phyloP scores from a whole-genome alignment of 2,329 filamentous ascomycete genomes.

The Nothophoma quercina region DNA sequence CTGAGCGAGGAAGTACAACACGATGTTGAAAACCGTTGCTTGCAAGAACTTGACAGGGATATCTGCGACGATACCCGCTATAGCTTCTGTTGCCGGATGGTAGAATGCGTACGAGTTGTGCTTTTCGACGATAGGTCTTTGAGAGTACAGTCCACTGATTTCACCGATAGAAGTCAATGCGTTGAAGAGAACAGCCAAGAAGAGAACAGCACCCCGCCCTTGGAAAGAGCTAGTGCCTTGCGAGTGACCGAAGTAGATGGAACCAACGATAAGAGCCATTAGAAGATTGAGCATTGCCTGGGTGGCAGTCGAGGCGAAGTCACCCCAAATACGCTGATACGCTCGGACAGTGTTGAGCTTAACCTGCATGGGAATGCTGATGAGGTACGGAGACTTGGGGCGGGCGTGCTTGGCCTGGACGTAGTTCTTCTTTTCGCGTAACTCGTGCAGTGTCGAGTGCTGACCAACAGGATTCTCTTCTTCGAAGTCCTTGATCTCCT shows the following conservation, averaged over 20 bases:
- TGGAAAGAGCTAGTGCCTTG: slow-evolving; percentile 62
- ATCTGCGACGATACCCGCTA: slow-evolving; percentile 83
- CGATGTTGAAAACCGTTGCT: slow-evolving; percentile 75
- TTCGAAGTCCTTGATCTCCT: slow-evolving; percentile 62
- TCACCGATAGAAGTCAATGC: slow-evolving; percentile 66
- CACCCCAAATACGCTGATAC: slow-evolving; percentile 46
- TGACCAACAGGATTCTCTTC: slow-evolving; percentile 55
- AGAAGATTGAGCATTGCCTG: slow-evolving; percentile 59
- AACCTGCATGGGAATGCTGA: slow-evolving; percentile 60
- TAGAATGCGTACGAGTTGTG: slow-evolving; percentile 86
- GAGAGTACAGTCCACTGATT: slow-evolving; percentile 68
- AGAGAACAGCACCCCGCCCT: slow-evolving; percentile 64
- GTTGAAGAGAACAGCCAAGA: slow-evolving; percentile 68
- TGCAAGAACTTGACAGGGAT: slow-evolving; percentile 80
- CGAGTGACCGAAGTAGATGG: slow-evolving; percentile 64
- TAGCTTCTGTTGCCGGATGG: slow-evolving; percentile 84
- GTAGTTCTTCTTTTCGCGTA: slow-evolving; percentile 58
- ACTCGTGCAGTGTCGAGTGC: slow-evolving; percentile 36
- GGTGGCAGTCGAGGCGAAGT: slow-evolving; percentile 41
- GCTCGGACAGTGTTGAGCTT: slow-evolving; percentile 40
- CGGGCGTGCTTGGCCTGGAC: slow-evolving; percentile 63
- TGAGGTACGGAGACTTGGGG: slow-evolving; percentile 64
- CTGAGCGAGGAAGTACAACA: slow-evolving; percentile 85
- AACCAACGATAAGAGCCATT: slow-evolving; percentile 68
- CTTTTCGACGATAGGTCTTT: slow-evolving; percentile 91